Percentiles rank a stretch among this genome's conserved stretches.
These are phyloP conservation scores for Pseudonitzschia multiseries DNA, from an alignment of 108 stramenopile genomes.

Conservation along the genomic window DNA sequence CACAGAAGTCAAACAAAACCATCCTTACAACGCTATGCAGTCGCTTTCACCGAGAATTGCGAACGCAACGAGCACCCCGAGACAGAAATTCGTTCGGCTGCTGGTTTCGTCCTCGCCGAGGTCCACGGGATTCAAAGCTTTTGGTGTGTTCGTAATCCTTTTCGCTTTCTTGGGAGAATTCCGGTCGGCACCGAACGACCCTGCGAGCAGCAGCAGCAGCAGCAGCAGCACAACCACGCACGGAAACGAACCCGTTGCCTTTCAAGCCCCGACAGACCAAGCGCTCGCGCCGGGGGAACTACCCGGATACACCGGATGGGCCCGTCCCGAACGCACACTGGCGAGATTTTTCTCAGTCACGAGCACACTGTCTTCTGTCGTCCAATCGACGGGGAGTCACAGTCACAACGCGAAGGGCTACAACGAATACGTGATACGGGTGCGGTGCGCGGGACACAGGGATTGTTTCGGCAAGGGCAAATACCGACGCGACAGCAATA, in stretches of 20 bases:
- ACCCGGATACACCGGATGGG: slow-evolving; percentile 84
- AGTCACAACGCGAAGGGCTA: not conserved
- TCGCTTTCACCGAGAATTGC: too few species aligned
- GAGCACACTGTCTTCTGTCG: slow-evolving; percentile 8
- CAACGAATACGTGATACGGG: not conserved
- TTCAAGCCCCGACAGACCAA: not conserved
- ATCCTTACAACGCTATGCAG: too few species aligned
- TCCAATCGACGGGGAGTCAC: slow-evolving; percentile 5
- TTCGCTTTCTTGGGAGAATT: not conserved
- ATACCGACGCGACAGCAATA: not conserved
- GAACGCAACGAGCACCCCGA: not conserved
- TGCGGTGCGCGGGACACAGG: not conserved
- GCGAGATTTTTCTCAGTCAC: slow-evolving; percentile 53
- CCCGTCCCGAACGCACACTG: slow-evolving; percentile 61
- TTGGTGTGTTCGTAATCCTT: not conserved
- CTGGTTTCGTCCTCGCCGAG: not conserved
- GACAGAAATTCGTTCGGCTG: not conserved
- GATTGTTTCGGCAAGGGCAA: not conserved
- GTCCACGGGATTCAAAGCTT: not conserved
- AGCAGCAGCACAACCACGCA: not conserved
- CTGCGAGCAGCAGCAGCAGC: not conserved
- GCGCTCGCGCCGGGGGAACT: slow-evolving; percentile 48
- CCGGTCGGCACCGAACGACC: not conserved
- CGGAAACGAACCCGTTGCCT: not conserved
- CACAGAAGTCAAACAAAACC: too few species aligned